Conservation (phyloP, 495 filamentous ascomycete species). For the Aspergillus sclerotioniger region DNA sequence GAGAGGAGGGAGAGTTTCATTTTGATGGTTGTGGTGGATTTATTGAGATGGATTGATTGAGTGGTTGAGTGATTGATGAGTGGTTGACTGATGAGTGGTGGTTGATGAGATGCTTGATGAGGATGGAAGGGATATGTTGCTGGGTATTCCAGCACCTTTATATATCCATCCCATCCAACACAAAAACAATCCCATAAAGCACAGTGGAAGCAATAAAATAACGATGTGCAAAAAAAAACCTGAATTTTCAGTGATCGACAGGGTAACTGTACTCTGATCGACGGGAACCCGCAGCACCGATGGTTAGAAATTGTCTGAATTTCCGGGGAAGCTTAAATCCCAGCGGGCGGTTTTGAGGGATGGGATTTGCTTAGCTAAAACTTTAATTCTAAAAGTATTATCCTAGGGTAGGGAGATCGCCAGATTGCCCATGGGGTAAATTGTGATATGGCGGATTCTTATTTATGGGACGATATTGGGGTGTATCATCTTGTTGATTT, state of each 20-base stretch:
- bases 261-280: background rate
- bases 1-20: conserved; percentile 11
- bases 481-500: no score
- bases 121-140: background rate
- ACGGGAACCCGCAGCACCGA: no score
- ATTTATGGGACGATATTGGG: no score
- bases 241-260: background rate
- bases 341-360: background rate
- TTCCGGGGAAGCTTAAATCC: background rate
- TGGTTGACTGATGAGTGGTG: background rate
- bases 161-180: no score
- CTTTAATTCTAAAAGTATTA: background rate
- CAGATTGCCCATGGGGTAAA: no score
- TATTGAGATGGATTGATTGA: background rate
- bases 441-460: no score
- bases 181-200: background rate
- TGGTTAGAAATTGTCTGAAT: background rate
- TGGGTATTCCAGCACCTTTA: background rate
- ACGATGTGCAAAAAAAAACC: background rate
- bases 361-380: background rate
- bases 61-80: background rate
- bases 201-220: background rate
- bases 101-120: background rate
- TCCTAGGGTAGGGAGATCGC: no score
- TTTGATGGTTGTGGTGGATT: background rate